Evolutionary conservation across 2,329 filamentous ascomycete genomes (phyloP).

Genomic region (Aspergillus sp.): DNA sequence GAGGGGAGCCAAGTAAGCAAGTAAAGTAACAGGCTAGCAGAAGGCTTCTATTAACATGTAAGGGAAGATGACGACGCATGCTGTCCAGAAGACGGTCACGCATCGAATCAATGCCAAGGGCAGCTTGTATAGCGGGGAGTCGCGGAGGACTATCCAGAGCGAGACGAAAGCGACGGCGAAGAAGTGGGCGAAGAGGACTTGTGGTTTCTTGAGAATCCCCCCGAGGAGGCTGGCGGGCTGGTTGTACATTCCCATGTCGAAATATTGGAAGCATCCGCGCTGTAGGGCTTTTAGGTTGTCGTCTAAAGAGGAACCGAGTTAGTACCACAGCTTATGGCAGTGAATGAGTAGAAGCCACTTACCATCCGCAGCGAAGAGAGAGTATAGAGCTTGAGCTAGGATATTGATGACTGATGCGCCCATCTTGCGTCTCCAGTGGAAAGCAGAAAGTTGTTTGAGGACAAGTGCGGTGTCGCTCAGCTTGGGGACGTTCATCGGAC

Average conservation of each 20-base stretch:
- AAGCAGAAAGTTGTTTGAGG: constrained; percentile 65
- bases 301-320: constrained; percentile 42
- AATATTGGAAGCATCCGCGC: constrained; percentile 89
- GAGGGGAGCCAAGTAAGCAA: too few relatives aligned
- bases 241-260: constrained; percentile 70
- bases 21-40: constrained; percentile 23
- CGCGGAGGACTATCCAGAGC: constrained; percentile 68
- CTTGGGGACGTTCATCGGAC: constrained; percentile 65
- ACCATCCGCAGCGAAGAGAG: constrained; percentile 81
- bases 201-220: constrained; percentile 74
- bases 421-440: constrained; percentile 86
- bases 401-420: constrained; percentile 92
- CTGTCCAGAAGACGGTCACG: constrained; percentile 73
- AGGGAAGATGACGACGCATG: constrained; percentile 78
- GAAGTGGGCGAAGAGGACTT: constrained; percentile 85
- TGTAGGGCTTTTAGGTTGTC: constrained; percentile 76
- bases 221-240: constrained; percentile 80
- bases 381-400: constrained; percentile 90
- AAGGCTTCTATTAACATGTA: constrained; percentile 71
- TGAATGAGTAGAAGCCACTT: constrained; percentile 14
- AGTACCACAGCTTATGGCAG: not conserved
- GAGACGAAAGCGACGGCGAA: constrained; percentile 88
- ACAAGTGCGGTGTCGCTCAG: constrained; percentile 69
- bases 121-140: constrained; percentile 54
- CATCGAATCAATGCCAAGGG: constrained; percentile 67